Evolutionary conservation across 495 filamentous ascomycete genomes (phyloP).

Genomic region (Cenococcum geophilum): DNA sequence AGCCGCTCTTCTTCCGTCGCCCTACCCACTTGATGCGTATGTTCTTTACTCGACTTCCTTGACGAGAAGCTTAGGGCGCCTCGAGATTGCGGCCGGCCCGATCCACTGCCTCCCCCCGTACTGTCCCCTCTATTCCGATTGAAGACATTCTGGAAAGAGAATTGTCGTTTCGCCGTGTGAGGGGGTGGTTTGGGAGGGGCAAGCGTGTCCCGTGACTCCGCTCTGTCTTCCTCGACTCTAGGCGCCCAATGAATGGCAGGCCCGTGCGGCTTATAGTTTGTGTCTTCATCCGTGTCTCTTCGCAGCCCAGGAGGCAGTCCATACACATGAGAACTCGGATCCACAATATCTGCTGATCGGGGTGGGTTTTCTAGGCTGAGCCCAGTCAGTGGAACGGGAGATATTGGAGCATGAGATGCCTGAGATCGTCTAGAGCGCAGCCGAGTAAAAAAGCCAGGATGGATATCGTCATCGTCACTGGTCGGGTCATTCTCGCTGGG

Average conservation of each 20-base stretch:
- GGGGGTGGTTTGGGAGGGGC: slow-evolving; percentile 46
- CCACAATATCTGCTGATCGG: slow-evolving; percentile 9
- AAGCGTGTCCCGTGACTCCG: slow-evolving; percentile 31
- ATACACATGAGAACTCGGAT: slow-evolving; percentile 26
- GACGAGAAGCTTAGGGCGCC: slow-evolving; percentile 42
- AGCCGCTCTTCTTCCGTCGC: slow-evolving; percentile 84
- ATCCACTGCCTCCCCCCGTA: slow-evolving; percentile 18
- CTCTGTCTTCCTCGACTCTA: slow-evolving; percentile 30
- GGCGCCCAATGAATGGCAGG: slow-evolving; percentile 46
- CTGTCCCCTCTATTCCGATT: slow-evolving; percentile 31
- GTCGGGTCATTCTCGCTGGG: slow-evolving; percentile 44
- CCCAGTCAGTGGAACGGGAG: slow-evolving; percentile 11
- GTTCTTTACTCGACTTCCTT: slow-evolving; percentile 42
- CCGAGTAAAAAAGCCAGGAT: slow-evolving; percentile 48
- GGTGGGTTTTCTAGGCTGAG: slow-evolving; percentile 2
- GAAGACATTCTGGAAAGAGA: slow-evolving; percentile 86
- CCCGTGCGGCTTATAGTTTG: slow-evolving; percentile 45
- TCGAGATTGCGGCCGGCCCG: slow-evolving; percentile 31
- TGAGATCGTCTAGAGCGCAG: slow-evolving; percentile 24
- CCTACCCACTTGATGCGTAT: slow-evolving; percentile 36
- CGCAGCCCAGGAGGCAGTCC: slow-evolving; percentile 27
- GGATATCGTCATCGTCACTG: slow-evolving; percentile 48
- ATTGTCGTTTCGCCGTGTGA: slow-evolving; percentile 59
- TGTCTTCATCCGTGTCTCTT: slow-evolving; percentile 39
- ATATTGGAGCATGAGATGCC: slow-evolving; percentile 3